Evolutionary conservation across 2,329 filamentous ascomycete species (phyloP).

Genomic region (Cercospora janseana): DNA sequence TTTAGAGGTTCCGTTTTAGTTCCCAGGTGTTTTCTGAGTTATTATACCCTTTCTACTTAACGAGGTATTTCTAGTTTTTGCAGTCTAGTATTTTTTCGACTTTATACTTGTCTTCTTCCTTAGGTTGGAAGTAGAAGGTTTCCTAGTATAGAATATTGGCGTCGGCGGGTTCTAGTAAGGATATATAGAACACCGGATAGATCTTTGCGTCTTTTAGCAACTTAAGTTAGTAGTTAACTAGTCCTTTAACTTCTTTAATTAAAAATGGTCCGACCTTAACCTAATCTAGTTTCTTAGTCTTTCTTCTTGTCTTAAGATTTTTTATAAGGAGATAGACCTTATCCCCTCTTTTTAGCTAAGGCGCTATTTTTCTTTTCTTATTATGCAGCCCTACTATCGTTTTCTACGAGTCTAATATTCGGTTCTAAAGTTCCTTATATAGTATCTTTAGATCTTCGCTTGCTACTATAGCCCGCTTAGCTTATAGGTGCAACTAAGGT

Average conservation of each 20-base stretch:
- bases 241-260: too few relatives aligned
- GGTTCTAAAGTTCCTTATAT: too few relatives aligned
- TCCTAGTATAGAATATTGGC: conserved; percentile 1
- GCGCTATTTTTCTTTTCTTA: conserved; percentile 13
- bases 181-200: too few relatives aligned
- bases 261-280: too few relatives aligned
- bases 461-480: too few relatives aligned
- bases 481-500: too few relatives aligned
- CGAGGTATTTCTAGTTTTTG: conserved; percentile 5
- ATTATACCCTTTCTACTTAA: conserved; percentile 4
- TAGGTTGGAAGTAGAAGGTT: conserved; percentile 1
- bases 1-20: conserved; percentile 1
- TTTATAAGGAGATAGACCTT: conserved; percentile 2
- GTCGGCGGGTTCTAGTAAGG: too few relatives aligned
- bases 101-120: not conserved
- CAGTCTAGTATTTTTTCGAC: not conserved
- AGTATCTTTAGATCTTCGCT: too few relatives aligned
- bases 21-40: conserved; percentile 9
- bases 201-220: too few relatives aligned
- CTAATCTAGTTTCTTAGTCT: too few relatives aligned
- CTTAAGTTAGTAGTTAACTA: too few relatives aligned
- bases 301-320: conserved; percentile 2
- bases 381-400: not conserved
- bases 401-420: conserved; percentile 10
- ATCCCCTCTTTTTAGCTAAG: conserved; percentile 14